These are phyloP conservation scores for Guillardia theta DNA, from an alignment of 78 protist species.

Conservation along the genomic window DNA sequence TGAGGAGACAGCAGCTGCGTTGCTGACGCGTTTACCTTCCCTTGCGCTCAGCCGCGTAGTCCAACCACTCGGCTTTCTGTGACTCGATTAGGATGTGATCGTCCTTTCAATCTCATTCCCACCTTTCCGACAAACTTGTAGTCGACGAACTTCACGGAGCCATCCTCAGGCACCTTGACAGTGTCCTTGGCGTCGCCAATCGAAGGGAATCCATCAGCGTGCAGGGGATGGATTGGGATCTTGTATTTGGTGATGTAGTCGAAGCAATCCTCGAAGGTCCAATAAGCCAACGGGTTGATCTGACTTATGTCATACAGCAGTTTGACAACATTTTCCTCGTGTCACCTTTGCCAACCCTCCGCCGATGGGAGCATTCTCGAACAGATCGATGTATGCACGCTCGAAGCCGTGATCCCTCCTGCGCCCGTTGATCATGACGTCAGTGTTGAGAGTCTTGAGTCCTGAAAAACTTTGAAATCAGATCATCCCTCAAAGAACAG, in stretches of 20 bases:
- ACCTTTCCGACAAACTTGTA: too few relatives aligned
- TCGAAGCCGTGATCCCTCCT: slow-evolving; percentile 46
- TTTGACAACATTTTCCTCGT: not conserved
- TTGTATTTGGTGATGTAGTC: not conserved
- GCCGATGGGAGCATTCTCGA: slow-evolving; percentile 5
- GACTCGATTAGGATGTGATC: too few relatives aligned
- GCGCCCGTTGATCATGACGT: slow-evolving; percentile 56
- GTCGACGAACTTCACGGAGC: not conserved
- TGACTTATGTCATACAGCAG: not conserved
- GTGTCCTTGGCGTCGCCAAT: slow-evolving; percentile 58
- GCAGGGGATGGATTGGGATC: slow-evolving; percentile 39
- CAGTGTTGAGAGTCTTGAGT: slow-evolving; percentile 22
- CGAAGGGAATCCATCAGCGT: slow-evolving; percentile 54
- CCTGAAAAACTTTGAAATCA: not conserved
- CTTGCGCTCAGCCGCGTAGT: slow-evolving; percentile 53
- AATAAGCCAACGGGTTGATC: slow-evolving; percentile 60
- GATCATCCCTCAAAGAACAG: not conserved
- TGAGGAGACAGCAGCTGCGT: not conserved
- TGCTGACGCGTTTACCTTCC: not conserved
- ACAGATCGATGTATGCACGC: slow-evolving; percentile 50
- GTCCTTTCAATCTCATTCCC: too few relatives aligned
- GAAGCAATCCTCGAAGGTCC: slow-evolving; percentile 59
- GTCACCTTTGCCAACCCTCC: not conserved
- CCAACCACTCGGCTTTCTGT: slow-evolving; percentile 1
- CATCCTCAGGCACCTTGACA: not conserved